Evolutionary conservation across 2,329 filamentous ascomycete species (phyloP), one percentile per base, ranked within the genome.

Genomic region (Botrytis elliptica): DNA sequence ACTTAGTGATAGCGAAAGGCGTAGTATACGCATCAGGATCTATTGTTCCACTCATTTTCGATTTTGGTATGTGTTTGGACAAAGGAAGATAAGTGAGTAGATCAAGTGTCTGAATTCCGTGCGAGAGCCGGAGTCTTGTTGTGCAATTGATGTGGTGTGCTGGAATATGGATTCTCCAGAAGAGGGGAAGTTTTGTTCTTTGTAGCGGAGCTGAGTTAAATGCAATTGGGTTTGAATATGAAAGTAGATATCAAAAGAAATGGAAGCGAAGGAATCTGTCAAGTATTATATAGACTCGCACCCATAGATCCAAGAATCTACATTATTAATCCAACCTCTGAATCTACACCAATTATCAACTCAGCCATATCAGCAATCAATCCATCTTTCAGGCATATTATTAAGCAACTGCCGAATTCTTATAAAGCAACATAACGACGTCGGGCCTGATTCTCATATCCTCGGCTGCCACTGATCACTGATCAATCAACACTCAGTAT

Each of bases 1-100:
- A 73, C 38, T 78, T 76, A 9, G 79, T 81, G 52, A 78, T 67
- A 60, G 74, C 69, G 33, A 78, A 79, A 25, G 77, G 78, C 12
- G 22, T 74, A 29, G 79, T 71, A n/a, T 20, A 55, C 20, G 36
- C 8, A 40, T 52, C 1, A 25, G 65, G 46, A 4, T 55, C 65
- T 22, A 7, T 0, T 12, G 36, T n/a, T 38, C 14, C 8, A 12
- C 33, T 5, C 65, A 67, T 67, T 29, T 18, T 55, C 7, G 10
- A 25, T 20, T 40, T 40, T 44, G 62, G 25, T 44, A 10, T 9
- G 25, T 5, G 12, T 44, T 64, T 64, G 3, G 0, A 42, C 8
- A n/a, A 42, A 42, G 14, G 8, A 22, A 14, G 4, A 64, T 6
- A 22, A 64, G 29, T 22, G 4, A 44, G n/a, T 20, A 22, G 62